A percentile compares a stretch with the other conserved stretches of the same genome.
Evolutionary conservation across 805 yeast genomes (phyloP).

Genomic region (Metschnikowia proteae): DNA sequence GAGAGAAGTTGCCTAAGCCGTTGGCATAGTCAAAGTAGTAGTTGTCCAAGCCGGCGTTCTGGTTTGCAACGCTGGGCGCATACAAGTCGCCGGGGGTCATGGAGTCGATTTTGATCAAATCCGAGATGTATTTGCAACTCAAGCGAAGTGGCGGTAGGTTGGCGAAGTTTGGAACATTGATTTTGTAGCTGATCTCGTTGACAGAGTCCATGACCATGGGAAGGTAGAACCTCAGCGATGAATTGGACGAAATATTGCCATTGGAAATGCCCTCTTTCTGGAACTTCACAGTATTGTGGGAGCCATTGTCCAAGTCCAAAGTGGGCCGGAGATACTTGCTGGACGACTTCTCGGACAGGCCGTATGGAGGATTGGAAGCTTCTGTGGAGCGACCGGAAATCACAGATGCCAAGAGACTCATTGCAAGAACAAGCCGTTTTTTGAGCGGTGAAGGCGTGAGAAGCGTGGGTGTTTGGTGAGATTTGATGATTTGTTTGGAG

Average conservation of each 20-base stretch:
- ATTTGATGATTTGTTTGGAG: slow-evolving; percentile 4
- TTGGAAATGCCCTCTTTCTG: slow-evolving; percentile 24
- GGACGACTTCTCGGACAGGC: slow-evolving; percentile 1
- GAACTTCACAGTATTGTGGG: slow-evolving; percentile 27
- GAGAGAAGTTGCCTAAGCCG: slow-evolving; percentile 54
- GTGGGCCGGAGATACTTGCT: slow-evolving; percentile 32
- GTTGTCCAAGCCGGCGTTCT: slow-evolving; percentile 51
- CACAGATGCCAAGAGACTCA: slow-evolving; percentile 22
- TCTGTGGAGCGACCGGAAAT: slow-evolving; percentile 10
- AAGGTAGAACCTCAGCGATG: slow-evolving; percentile 28
- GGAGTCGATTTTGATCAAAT: slow-evolving; percentile 55
- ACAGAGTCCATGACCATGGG: slow-evolving; percentile 33
- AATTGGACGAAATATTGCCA: slow-evolving; percentile 19
- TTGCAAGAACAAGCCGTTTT: slow-evolving; percentile 1
- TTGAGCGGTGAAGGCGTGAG: neutral
- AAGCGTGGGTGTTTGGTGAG: slow-evolving; percentile 3
- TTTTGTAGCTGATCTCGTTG: slow-evolving; percentile 41
- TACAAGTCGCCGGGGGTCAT: slow-evolving; percentile 55
- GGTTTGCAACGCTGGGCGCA: slow-evolving; percentile 53
- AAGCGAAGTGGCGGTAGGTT: slow-evolving; percentile 51
- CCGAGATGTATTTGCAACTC: slow-evolving; percentile 61
- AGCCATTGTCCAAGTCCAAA: slow-evolving; percentile 25
- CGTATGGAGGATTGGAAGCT: neutral
- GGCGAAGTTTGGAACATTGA: slow-evolving; percentile 47
- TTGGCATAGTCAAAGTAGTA: slow-evolving; percentile 50